These are phyloP conservation scores for Phytophthora vignae DNA, from an alignment of 352 stramenopile species.

Conservation along the genomic window DNA sequence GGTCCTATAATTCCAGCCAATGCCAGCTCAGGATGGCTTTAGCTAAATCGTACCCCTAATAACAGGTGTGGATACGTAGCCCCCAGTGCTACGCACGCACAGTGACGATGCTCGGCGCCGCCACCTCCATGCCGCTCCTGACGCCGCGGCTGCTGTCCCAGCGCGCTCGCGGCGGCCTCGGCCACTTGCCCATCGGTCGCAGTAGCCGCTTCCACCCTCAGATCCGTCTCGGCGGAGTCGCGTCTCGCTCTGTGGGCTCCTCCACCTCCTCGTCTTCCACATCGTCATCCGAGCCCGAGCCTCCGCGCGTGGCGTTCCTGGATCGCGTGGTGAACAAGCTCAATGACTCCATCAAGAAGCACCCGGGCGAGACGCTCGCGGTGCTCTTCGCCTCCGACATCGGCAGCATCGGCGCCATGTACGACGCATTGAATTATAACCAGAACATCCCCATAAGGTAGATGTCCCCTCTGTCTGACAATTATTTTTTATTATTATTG, in stretches of 20 bases:
- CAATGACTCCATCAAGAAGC: slow-evolving; percentile 78
- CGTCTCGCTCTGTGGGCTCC: slow-evolving; percentile 8
- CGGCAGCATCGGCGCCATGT: slow-evolving; percentile 80
- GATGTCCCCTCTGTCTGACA: too few species aligned
- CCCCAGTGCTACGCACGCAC: too few species aligned
- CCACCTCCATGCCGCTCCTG: slow-evolving; percentile 1
- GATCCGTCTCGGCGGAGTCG: slow-evolving; percentile 4
- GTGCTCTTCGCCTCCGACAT: slow-evolving; percentile 88
- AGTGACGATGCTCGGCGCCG: slow-evolving; percentile 7
- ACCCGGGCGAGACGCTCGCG: slow-evolving; percentile 78
- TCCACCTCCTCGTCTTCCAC: slow-evolving; percentile 7
- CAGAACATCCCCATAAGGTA: too few species aligned
- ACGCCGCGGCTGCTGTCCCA: slow-evolving; percentile 14
- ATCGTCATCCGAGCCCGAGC: slow-evolving; percentile 5
- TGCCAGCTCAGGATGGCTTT: too few species aligned
- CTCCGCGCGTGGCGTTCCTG: slow-evolving; percentile 41
- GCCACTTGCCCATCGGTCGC: background rate
- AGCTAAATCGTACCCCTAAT: too few species aligned
- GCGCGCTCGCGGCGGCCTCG: slow-evolving; percentile 5
- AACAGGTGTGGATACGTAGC: too few species aligned
- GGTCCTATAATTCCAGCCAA: too few species aligned
- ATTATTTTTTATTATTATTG: too few species aligned
- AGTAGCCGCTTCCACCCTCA: slow-evolving; percentile 1
- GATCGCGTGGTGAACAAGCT: slow-evolving; percentile 78
- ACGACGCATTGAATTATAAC: slow-evolving; percentile 14